phyloP scores from a whole-genome alignment of 2,329 filamentous ascomycete genomes.

The Cytospora piceae region DNA sequence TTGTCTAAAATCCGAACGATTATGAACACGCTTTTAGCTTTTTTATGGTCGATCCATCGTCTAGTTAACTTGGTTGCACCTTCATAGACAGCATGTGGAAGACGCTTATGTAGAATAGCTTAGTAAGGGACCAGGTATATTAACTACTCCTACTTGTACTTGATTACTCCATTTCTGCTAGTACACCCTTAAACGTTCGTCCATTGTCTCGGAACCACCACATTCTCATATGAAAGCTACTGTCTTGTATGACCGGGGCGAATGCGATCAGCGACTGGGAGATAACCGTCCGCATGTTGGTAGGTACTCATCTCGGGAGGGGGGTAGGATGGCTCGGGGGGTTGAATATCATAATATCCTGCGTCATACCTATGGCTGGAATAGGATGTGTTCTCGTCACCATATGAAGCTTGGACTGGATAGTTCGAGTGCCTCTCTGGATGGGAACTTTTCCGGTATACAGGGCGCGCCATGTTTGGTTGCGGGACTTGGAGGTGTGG shows the following conservation, averaged over 20 bases:
- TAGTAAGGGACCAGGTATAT: constrained; percentile 7
- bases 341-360: neutral
- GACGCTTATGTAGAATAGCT: constrained; percentile 32
- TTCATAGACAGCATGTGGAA: no score
- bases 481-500: neutral
- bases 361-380: neutral
- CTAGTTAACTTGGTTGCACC: no score
- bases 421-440: constrained; percentile 1
- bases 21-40: no score
- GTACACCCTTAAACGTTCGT: neutral
- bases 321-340: constrained; percentile 10
- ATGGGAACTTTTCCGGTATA: constrained; percentile 5
- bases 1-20: no score
- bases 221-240: neutral
- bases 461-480: neutral
- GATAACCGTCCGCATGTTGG: neutral
- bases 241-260: neutral
- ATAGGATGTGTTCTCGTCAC: neutral
- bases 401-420: neutral
- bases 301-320: neutral
- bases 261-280: neutral
- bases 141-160: no score
- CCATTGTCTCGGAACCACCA: neutral
- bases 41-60: no score
- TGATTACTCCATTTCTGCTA: neutral